Evolutionary conservation across 495 filamentous ascomycete genomes (phyloP).

Genomic region (Oidiodendron maius): DNA sequence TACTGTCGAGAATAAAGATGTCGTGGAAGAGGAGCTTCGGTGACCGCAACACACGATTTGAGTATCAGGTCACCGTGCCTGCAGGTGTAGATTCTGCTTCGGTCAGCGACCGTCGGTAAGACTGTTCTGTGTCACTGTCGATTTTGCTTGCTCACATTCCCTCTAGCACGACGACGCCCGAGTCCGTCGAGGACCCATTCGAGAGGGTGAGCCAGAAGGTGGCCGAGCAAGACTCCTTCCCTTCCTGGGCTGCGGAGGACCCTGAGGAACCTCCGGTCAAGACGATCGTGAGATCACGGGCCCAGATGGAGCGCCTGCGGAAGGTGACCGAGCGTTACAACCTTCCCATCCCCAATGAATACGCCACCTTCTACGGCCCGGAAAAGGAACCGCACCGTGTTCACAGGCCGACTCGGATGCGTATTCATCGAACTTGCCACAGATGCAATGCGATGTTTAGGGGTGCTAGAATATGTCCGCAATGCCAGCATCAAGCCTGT

Average conservation of each 20-base stretch:
- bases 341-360: conserved; percentile 14
- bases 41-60: no score
- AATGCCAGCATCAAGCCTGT: conserved; percentile 72
- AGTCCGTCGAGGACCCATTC: conserved; percentile 3
- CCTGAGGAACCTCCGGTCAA: conserved; percentile 20
- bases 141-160: neutral
- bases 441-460: conserved; percentile 70
- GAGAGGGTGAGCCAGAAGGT: conserved; percentile 2
- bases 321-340: conserved; percentile 18
- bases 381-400: conserved; percentile 44
- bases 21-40: conserved; percentile 50
- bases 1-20: conserved; percentile 58
- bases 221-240: conserved; percentile 13
- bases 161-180: conserved; percentile 4
- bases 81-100: no score
- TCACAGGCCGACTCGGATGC: conserved; percentile 86
- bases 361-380: conserved; percentile 21
- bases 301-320: conserved; percentile 17
- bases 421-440: conserved; percentile 79
- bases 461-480: conserved; percentile 59
- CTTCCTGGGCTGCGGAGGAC: no score
- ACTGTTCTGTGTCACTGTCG: conserved; percentile 7
- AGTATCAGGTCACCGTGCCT: no score
- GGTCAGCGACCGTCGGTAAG: no score
- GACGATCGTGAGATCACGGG: conserved; percentile 20